phyloP scores from a whole-genome alignment of 306 rosid genomes.

The Dalbergia cochinchinensis region DNA sequence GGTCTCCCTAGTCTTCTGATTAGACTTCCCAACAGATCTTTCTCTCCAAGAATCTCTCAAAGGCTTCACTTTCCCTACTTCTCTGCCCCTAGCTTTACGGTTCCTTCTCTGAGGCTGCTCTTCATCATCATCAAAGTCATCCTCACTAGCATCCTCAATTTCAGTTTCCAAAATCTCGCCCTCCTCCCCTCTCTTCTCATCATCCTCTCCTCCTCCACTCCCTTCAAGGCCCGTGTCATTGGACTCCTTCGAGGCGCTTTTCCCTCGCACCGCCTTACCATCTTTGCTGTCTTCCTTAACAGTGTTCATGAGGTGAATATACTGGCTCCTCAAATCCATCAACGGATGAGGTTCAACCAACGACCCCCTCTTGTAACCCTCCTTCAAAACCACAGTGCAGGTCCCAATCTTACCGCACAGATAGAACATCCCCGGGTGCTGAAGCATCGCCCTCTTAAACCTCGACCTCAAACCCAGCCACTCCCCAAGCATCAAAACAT shows the following conservation, averaged over 20 bases:
- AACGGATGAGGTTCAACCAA: constrained; percentile 60
- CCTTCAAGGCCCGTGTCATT: constrained; percentile 32
- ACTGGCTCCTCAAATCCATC: constrained; percentile 68
- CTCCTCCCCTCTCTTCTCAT: constrained; percentile 48
- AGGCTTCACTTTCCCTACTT: constrained; percentile 42
- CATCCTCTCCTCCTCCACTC: constrained; percentile 32
- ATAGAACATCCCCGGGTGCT: constrained; percentile 86
- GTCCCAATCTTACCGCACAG: constrained; percentile 75
- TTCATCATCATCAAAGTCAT: constrained; percentile 46
- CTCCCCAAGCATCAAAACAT: constrained; percentile 69
- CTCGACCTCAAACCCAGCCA: constrained; percentile 77
- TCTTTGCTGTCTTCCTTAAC: constrained; percentile 58
- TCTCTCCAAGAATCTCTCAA: constrained; percentile 46
- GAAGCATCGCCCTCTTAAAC: constrained; percentile 76
- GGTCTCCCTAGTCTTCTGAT: constrained; percentile 30
- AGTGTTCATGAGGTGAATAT: constrained; percentile 72
- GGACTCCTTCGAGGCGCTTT: constrained; percentile 48
- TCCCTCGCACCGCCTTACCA: constrained; percentile 44
- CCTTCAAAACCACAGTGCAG: constrained; percentile 75
- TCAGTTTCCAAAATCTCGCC: constrained; percentile 53
- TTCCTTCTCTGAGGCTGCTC: constrained; percentile 34
- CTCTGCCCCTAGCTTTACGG: constrained; percentile 44
- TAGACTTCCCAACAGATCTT: constrained; percentile 38
- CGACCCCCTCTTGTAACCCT: constrained; percentile 85
- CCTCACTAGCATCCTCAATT: constrained; percentile 52